A percentile compares a stretch with the other conserved stretches of the same genome.
Evolutionary conservation across 2,329 filamentous ascomycete genomes (phyloP).

Genomic region (Exophiala oligosperma): DNA sequence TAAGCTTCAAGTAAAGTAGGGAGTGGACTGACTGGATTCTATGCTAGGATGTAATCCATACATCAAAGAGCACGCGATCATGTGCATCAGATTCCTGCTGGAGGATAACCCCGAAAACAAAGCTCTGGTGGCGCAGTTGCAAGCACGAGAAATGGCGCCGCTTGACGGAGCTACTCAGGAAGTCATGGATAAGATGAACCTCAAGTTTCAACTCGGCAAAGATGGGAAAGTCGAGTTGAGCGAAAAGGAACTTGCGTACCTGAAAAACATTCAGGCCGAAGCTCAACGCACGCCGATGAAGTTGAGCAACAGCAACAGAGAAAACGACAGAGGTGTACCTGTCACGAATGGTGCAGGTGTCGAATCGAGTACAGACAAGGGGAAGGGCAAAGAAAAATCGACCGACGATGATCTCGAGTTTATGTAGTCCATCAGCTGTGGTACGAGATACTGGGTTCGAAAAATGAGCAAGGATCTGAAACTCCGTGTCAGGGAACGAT

Average conservation of each 20-base stretch:
- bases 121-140: constrained; percentile 52
- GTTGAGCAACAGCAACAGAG: background rate
- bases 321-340: background rate
- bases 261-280: background rate
- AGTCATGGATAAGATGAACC: constrained; percentile 42
- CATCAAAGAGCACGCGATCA: constrained; percentile 85
- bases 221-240: constrained; percentile 37
- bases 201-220: constrained; percentile 44
- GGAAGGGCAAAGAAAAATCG: constrained; percentile 10
- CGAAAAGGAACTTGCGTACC: background rate
- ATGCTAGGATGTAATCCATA: constrained; percentile 66
- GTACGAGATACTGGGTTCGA: background rate
- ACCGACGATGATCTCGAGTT: constrained; percentile 1
- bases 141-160: constrained; percentile 43
- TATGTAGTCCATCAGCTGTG: background rate
- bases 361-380: constrained; percentile 5
- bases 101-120: constrained; percentile 55
- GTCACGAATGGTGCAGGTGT: background rate
- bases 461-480: background rate
- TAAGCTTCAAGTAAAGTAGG: background rate
- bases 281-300: background rate
- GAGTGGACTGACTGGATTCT: background rate
- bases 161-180: constrained; percentile 39
- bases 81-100: constrained; percentile 75
- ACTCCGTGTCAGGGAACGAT: background rate